These are phyloP conservation scores for Pisolithus marmoratus DNA, from an alignment of 768 basidiomycete species.

Conservation along the genomic window DNA sequence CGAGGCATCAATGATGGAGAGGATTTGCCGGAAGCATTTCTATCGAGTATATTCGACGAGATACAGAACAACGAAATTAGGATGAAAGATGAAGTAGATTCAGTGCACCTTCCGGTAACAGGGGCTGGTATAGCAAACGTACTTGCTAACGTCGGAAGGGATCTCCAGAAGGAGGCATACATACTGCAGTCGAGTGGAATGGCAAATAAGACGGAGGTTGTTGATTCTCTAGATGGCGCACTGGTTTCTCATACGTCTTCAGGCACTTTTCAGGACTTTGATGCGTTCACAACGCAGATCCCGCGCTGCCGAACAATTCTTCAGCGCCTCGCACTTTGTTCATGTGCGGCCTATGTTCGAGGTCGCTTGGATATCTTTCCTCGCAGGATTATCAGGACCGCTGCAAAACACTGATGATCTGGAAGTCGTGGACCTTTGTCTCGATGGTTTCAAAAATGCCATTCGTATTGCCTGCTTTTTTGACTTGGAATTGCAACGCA, in stretches of 20 bases:
- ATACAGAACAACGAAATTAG: slow-evolving; percentile 90
- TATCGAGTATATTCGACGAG: slow-evolving; percentile 80
- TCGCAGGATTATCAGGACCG: slow-evolving; percentile 91
- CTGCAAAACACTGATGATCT: slow-evolving; percentile 94
- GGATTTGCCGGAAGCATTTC: slow-evolving; percentile 82
- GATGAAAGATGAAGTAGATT: slow-evolving; percentile 97
- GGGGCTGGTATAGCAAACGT: slow-evolving; percentile 77
- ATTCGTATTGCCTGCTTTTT: slow-evolving; percentile 96
- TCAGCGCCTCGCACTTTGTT: slow-evolving; percentile 92
- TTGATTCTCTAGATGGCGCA: slow-evolving; percentile 2
- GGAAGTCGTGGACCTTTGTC: slow-evolving; percentile 83
- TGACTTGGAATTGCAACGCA: slow-evolving; percentile 95
- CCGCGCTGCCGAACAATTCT: slow-evolving; percentile 80
- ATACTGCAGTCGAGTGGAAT: slow-evolving; percentile 93
- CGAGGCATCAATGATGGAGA: slow-evolving; percentile 91
- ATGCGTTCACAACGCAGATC: slow-evolving; percentile 88
- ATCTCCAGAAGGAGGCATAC: slow-evolving; percentile 94
- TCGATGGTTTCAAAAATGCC: slow-evolving; percentile 96
- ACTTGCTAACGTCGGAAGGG: slow-evolving; percentile 85
- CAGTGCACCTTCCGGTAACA: slow-evolving; percentile 35
- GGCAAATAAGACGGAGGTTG: slow-evolving; percentile 93
- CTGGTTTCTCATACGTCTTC: slow-evolving; percentile 6
- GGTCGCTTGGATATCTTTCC: slow-evolving; percentile 97
- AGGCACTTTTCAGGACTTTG: slow-evolving; percentile 91
- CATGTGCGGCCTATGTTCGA: slow-evolving; percentile 99